Evolutionary conservation across 78 protist species (phyloP), one percentile per base, ranked within the genome.

Genomic region (Monosiga brevicollis): DNA sequence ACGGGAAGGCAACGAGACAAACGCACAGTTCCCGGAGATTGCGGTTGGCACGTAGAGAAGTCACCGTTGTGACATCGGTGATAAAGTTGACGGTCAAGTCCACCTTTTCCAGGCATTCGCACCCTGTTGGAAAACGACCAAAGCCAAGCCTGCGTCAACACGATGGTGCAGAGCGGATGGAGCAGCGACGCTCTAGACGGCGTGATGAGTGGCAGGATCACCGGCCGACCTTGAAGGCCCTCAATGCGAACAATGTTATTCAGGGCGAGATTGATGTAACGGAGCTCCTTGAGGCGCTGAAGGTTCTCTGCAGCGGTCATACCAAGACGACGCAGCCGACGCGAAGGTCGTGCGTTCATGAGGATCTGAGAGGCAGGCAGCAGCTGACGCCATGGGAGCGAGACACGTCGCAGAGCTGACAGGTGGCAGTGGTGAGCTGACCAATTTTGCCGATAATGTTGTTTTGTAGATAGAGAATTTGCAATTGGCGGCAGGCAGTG

Each of bases 41-140:
- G n/a, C 40, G 29, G 78, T 87, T 87, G 36, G n/a, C 70, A 1
- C 42, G 41, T 32, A 92, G 90, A 23, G 35, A 23, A 9, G 10
- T 75, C 20, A 92, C 49, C 23, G 84, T 34, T 37, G 71, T 11
- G 29, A 89, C 62, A n/a, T 89, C 93, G 29, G n/a, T 76, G 76
- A 93, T 82, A 41, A 83, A 91, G 86, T 94, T 94, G 77, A 73
- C 82, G 11, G 97, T 94, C 22, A 94, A 83, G 62, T 94, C 97
- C 11, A 94, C 84, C 81, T 90, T 90, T 2, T 26, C 15, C 15
- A 94, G 89, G 26, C 37, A 37, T 40, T 94, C 97, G 80, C 89
- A 87, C 39, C 62, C 62, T 49, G 62, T 49, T 20, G 6, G 62
- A n/a, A n/a, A n/a, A n/a, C n/a, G n/a, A n/a, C n/a, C n/a, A n/a